Evolutionary conservation across 495 filamentous ascomycete genomes (phyloP).

Genomic region (Neurospora africana): DNA sequence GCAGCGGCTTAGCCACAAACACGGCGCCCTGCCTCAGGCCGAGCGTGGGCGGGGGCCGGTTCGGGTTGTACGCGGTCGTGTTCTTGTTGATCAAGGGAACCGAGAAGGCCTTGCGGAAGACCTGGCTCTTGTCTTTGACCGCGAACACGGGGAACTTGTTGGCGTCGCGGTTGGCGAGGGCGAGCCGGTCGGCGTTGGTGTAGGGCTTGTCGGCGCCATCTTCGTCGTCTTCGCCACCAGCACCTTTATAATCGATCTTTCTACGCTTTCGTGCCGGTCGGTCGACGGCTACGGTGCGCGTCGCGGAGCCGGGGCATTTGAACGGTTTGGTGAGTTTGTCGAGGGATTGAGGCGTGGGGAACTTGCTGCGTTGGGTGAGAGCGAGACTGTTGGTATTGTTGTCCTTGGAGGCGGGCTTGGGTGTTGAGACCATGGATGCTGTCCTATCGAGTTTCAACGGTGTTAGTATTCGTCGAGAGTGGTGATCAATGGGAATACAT

Average conservation of each 20-base stretch:
- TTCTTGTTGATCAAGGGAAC: slow-evolving; percentile 82
- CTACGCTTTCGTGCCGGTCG: slow-evolving; percentile 78
- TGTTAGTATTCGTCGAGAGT: background rate
- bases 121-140: slow-evolving; percentile 71
- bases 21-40: slow-evolving; percentile 74
- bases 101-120: slow-evolving; percentile 73
- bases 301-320: slow-evolving; percentile 81
- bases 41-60: slow-evolving; percentile 71
- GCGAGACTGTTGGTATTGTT: slow-evolving; percentile 14
- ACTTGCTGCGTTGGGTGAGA: slow-evolving; percentile 14
- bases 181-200: slow-evolving; percentile 78
- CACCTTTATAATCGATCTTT: slow-evolving; percentile 81
- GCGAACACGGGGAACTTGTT: slow-evolving; percentile 89
- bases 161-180: slow-evolving; percentile 75
- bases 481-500: background rate
- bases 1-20: slow-evolving; percentile 83
- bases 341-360: slow-evolving; percentile 36
- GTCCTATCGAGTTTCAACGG: background rate
- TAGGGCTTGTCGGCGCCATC: slow-evolving; percentile 73
- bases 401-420: slow-evolving; percentile 8
- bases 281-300: slow-evolving; percentile 56
- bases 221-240: slow-evolving; percentile 61
- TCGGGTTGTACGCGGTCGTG: slow-evolving; percentile 56
- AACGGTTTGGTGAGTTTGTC: slow-evolving; percentile 79
- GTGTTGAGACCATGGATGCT: slow-evolving; percentile 6